Evolutionary conservation across 2,329 filamentous ascomycete genomes (phyloP), one percentile per base, ranked within the genome.

Genomic region (Tolypocladium pustulatum): DNA sequence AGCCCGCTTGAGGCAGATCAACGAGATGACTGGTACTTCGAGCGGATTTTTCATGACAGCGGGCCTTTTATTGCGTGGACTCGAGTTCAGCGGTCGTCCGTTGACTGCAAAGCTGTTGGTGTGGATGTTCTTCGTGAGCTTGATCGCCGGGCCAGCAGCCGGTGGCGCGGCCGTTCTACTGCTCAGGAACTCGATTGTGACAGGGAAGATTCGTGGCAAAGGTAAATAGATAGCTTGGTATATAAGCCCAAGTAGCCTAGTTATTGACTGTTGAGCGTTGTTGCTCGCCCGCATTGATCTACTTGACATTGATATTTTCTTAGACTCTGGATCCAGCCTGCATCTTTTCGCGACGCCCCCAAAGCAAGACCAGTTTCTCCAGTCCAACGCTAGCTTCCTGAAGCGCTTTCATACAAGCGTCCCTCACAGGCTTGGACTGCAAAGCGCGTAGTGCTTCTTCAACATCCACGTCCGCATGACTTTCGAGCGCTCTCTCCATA

Each of bases 21-120:
- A 62, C 54, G 61, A 62, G 54, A 61, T 62, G 57, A 58, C 55
- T 10, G 61, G 59, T n/a, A 62, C 61, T 1, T 61, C 61, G 20
- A 61, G 61, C 36, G 61, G 61, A 8, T 62, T 61, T 36, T 62
- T 62, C 56, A 43, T 62, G 56, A 54, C 58, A 8, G 36, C 55
- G 2, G 59, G 56, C 1, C 37, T 61, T 27, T 52, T 60, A 15
- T 41, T 30, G 25, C 56, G 43, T 4, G 32, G 4, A 8, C 56
- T 61, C 1, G 43, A 57, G 34, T 30, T 38, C 3, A 34, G 22
- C 0, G 17, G 43, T 5, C 25, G 3, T 4, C 52, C 13, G 10
- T 12, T 61, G 53, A 58, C 56, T 20, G 25, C n/a, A 25, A 13
- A 37, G 10, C 32, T 60, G 2, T n/a, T 58, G 32, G 17, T 17